Conservation (phyloP, 441 rosid genomes). For the Jatropha podagrica region DNA sequence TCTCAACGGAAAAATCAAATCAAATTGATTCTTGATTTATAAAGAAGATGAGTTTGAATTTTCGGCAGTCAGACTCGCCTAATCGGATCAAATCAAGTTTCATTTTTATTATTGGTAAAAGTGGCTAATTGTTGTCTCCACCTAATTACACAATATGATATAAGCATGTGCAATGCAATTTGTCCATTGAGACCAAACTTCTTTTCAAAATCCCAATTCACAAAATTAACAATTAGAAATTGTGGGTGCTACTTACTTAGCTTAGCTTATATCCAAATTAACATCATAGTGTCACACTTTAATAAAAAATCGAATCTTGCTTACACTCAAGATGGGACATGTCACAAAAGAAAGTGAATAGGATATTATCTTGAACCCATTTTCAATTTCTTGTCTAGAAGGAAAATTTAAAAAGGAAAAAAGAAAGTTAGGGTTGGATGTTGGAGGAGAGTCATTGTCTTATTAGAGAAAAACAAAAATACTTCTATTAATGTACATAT, state of each 20-base stretch:
- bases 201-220: neutral
- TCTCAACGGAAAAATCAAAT: too few relatives aligned
- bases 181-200: neutral
- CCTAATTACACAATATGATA: neutral
- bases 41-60: too few relatives aligned
- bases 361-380: neutral
- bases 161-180: neutral
- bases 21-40: too few relatives aligned
- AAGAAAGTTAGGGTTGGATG: neutral
- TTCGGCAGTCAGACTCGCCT: too few relatives aligned
- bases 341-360: slow-evolving; percentile 2
- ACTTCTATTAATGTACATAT: slow-evolving; percentile 1
- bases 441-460: slow-evolving; percentile 19
- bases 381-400: neutral
- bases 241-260: neutral
- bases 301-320: neutral
- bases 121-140: neutral
- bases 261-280: neutral
- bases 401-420: neutral
- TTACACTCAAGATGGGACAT: neutral
- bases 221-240: neutral
- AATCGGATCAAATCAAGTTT: too few relatives aligned
- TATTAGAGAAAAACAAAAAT: slow-evolving; percentile 9
- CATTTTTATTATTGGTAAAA: too few relatives aligned
- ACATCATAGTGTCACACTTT: neutral